Conservation (phyloP, 805 yeast species). For the Candida anglica region DNA sequence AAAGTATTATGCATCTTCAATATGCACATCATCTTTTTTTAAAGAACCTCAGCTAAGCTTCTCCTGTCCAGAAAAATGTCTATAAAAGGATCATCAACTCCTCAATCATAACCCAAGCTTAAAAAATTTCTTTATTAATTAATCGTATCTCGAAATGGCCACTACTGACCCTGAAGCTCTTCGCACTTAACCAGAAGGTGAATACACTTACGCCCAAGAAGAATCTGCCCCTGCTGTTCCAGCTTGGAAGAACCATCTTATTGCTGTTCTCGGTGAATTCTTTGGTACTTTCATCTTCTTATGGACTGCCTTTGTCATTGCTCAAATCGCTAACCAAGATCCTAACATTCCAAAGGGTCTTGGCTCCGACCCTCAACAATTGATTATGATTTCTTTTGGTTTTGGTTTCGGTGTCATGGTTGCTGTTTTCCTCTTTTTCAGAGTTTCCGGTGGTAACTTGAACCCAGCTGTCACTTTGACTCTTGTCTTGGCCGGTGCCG, state of each 20-base stretch:
- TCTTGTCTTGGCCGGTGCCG: slow-evolving; percentile 66
- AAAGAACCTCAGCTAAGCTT: no score
- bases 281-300: slow-evolving; percentile 82
- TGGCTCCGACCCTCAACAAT: slow-evolving; percentile 60
- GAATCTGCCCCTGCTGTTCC: slow-evolving; percentile 10
- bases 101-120: no score
- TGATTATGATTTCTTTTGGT: slow-evolving; percentile 79
- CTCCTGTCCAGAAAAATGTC: no score
- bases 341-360: slow-evolving; percentile 21
- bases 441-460: slow-evolving; percentile 85
- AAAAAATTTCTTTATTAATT: no score
- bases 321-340: slow-evolving; percentile 74
- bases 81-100: no score
- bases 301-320: slow-evolving; percentile 78
- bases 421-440: slow-evolving; percentile 61
- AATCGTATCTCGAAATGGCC: no score
- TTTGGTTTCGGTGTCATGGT: slow-evolving; percentile 84
- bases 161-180: no score
- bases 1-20: no score
- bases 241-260: slow-evolving; percentile 46
- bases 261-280: slow-evolving; percentile 78
- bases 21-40: no score
- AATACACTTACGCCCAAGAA: no score
- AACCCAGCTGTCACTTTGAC: slow-evolving; percentile 86
- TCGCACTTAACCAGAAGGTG: no score